Evolutionary conservation across 768 basidiomycete genomes (phyloP).

Genomic region (Suillus cothurnatus): DNA sequence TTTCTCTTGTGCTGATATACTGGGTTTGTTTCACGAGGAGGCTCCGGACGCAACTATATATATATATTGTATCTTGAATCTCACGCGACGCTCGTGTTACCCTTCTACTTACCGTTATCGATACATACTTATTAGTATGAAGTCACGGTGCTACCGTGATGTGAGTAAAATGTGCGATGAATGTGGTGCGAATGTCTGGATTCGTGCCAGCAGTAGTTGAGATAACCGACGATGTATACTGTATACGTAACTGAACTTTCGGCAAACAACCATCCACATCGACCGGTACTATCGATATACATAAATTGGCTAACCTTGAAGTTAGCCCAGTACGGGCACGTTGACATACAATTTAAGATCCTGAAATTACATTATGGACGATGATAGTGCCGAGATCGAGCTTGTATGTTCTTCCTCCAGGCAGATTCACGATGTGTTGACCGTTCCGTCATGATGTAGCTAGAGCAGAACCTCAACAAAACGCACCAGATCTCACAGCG

Average conservation of each 20-base stretch:
- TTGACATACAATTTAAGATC: neutral
- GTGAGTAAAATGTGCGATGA: no score
- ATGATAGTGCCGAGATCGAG: constrained; percentile 78
- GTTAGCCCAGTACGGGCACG: neutral
- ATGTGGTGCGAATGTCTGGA: no score
- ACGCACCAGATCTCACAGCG: constrained; percentile 82
- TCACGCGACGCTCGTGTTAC: constrained; percentile 19
- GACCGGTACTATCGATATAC: no score
- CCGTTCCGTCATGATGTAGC: neutral
- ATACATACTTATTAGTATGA: constrained; percentile 49
- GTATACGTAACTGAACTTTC: no score
- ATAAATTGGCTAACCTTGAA: neutral
- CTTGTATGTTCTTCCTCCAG: constrained; percentile 44
- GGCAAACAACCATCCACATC: constrained; percentile 1
- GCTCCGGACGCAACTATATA: constrained; percentile 6
- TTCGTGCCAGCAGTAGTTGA: no score
- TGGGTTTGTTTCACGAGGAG: constrained; percentile 6
- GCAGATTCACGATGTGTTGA: neutral
- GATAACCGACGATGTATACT: no score
- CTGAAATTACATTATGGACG: constrained; percentile 38
- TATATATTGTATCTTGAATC: constrained; percentile 30
- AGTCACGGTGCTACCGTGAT: no score
- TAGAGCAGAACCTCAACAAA: constrained; percentile 80
- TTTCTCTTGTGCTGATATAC: constrained; percentile 2
- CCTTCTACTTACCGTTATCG: constrained; percentile 21